phyloP scores from a whole-genome alignment of 352 stramenopile species.

The Globisporangium camurandrum region DNA sequence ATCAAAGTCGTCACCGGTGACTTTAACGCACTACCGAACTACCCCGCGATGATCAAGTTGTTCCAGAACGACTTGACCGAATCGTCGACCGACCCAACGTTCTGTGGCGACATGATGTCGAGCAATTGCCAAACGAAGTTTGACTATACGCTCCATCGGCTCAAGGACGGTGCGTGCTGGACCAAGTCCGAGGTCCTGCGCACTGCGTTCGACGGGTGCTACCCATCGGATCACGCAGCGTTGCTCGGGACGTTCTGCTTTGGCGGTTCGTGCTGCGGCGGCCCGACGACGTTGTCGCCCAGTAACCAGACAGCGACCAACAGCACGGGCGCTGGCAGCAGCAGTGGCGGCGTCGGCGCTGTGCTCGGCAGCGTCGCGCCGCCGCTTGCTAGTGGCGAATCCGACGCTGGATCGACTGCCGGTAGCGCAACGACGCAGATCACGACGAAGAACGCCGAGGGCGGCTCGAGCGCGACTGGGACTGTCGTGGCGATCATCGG shows the following conservation, averaged over 20 bases:
- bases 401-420: conserved; percentile 3
- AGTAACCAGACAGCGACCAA: not conserved
- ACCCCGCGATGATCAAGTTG: conserved; percentile 55
- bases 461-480: conserved; percentile 22
- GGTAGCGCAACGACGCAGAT: conserved; percentile 12
- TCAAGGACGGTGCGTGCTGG: conserved; percentile 36
- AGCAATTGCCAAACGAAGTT: conserved; percentile 59
- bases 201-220: conserved; percentile 56
- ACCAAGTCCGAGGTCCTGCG: conserved; percentile 52
- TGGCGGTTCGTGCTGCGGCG: conserved; percentile 44
- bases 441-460: conserved; percentile 35
- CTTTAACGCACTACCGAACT: conserved; percentile 63
- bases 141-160: conserved; percentile 51
- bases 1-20: conserved; percentile 59
- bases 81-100: conserved; percentile 43
- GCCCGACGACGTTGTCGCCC: conserved; percentile 14
- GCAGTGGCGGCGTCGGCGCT: conserved; percentile 11
- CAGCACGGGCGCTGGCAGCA: conserved; percentile 1
- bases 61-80: conserved; percentile 41
- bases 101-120: conserved; percentile 60
- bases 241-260: conserved; percentile 55
- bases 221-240: conserved; percentile 66
- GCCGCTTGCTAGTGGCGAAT: too few relatives aligned
- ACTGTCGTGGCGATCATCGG: conserved; percentile 48
- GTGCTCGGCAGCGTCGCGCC: conserved; percentile 18